These are phyloP conservation scores for Aureobasidium vineae DNA, from an alignment of 2,329 filamentous ascomycete genomes.

Conservation along the genomic window DNA sequence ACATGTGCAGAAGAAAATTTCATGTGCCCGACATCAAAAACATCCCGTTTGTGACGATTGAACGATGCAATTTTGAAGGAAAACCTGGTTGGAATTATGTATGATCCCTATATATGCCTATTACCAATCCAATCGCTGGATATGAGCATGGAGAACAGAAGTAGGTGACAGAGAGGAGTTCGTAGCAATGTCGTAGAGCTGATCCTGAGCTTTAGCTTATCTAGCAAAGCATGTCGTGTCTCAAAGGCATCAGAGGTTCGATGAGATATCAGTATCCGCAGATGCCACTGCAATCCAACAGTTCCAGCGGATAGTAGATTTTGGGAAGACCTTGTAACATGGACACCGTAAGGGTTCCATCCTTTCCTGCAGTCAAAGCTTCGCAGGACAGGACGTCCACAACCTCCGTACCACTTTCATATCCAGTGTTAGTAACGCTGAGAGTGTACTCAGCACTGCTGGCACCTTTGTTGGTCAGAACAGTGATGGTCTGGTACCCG, in stretches of 20 bases:
- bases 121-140: not conserved
- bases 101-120: constrained; percentile 20
- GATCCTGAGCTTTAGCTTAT: not conserved
- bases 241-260: not conserved
- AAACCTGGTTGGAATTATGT: constrained; percentile 19
- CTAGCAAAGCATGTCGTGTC: not conserved
- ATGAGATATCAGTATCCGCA: constrained; percentile 27
- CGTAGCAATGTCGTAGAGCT: not conserved
- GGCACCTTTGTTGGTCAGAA: constrained; percentile 38
- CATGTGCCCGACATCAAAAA: constrained; percentile 8
- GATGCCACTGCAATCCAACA: constrained; percentile 29
- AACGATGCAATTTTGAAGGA: not conserved
- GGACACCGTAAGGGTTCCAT: constrained; percentile 37
- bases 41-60: constrained; percentile 7
- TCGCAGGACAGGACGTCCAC: constrained; percentile 43
- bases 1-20: constrained; percentile 5
- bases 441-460: constrained; percentile 33
- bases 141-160: not conserved
- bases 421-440: constrained; percentile 34
- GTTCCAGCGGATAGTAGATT: constrained; percentile 38
- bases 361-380: constrained; percentile 32
- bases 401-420: constrained; percentile 34
- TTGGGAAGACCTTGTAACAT: constrained; percentile 41
- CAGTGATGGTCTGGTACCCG: constrained; percentile 41
- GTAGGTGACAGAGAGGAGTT: not conserved